Base-by-base conservation (phyloP, 352 stramenopile genomes). In the Halophytophthora batemanensis region DNA sequence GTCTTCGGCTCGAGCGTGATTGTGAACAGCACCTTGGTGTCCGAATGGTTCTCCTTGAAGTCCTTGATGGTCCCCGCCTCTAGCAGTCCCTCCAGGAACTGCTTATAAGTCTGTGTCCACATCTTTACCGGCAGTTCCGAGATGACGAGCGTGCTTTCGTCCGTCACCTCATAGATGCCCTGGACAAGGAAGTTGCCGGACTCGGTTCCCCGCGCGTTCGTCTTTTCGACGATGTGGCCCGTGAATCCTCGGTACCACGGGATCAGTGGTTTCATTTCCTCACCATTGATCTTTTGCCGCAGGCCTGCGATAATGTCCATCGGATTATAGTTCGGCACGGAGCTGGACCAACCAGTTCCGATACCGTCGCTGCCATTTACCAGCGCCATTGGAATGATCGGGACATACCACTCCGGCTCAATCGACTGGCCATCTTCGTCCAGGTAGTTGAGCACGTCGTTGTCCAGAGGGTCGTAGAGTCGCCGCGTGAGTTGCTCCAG, bases 81-180 rank as follows among this genome's bases (percentile, higher is more conserved):
- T 12, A 96, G 66, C 53, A 98, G 77, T 14, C 77, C 83, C 36
- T 98, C 76, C 35, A 99, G 74, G 45, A 90, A 92, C 18, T 95
- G 73, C 70, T 99, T 99, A 78, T 99, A 99, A 19, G 87, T 74
- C 53, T 97, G 90, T 1, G 97, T 99, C 97, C 97, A 99, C 6
- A 69, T 71, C 39, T 97, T 95, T 3, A 99, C 77, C 2, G 97
- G 97, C 28, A 99, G 84, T 55, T 99, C 97, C 3, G 87, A 96
- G 45, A 99, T 97, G 33, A 93, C 69, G n/a, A 99, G 63, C 10
- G 90, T 97, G 41, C 69, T 93, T 5, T 95, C 83, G 45, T 96
- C 83, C 3, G 54, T 71, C 2, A 94, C 74, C 48, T 96, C 84
- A 48, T 83, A 95, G 22, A 80, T 19, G 7, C 88, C 87, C 62